Evolutionary conservation across 83 land plant genomes (phyloP), one percentile per base, ranked within the genome.

Genomic region (Picea mariana): DNA sequence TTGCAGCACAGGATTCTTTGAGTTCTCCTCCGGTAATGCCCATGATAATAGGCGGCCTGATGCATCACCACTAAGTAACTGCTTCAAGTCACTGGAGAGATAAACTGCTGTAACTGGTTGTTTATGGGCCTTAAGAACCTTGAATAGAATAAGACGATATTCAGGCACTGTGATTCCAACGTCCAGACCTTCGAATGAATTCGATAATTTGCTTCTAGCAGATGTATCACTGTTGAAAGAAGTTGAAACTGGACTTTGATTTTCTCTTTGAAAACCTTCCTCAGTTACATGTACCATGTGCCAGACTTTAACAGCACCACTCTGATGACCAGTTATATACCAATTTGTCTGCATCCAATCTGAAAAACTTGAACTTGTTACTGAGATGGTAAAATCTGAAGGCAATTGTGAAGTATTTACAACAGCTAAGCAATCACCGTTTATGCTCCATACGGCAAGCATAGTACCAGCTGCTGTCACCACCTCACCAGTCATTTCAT

Each of bases 271-370:
- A 15, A 38, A 20, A 59, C 77, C 31, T 24, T 58, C 61, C 40
- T 89, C 91, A 31, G 91, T 83, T 75, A 73, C 80, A 79, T 96
- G 93, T 71, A 92, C 85, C 95, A 98, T 93, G 71, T 88, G 86
- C 99, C 99, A 98, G 2, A 98, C 88, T 80, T 93, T 94, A 62
- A 98, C 88, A 40, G 92, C 96, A 60, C 99, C 99, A 80, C 95
- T 94, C 85, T 93, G 97, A 75, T 98, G 99, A 52, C 99, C 99
- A 0, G 99, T 96, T 20, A 92, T 90, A 83, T 91, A 96, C 99
- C 99, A 98, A 84, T 91, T 90, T 40, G 92, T 91, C 64, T 94
- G 97, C 84, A 85, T 83, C 99, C 99, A 98, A 81, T 98, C 99
- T 49, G 99, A 93, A 55, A 87, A 85, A 15, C 81, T 87, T 49